phyloP scores from a whole-genome alignment of 2,329 filamentous ascomycete genomes.

The Venturia asperata region DNA sequence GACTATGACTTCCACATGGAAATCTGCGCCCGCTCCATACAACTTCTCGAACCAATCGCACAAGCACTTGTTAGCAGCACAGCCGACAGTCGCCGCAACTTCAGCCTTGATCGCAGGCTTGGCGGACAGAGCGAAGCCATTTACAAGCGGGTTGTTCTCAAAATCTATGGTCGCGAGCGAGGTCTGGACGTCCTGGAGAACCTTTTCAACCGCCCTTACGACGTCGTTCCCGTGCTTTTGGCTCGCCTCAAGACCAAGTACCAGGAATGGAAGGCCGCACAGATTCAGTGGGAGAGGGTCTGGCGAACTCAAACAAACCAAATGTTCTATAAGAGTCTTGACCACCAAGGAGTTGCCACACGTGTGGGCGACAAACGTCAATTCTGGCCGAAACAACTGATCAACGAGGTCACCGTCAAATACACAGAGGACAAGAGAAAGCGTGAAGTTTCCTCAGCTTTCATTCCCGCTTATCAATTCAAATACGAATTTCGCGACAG shows the following conservation, averaged over 20 bases:
- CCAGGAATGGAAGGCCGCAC: constrained; percentile 95
- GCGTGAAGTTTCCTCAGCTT: constrained; percentile 52
- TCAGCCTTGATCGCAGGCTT: constrained; percentile 73
- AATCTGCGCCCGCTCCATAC: constrained; percentile 87
- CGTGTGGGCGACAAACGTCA: constrained; percentile 87
- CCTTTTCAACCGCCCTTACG: constrained; percentile 75
- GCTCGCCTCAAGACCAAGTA: constrained; percentile 90
- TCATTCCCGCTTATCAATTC: constrained; percentile 62
- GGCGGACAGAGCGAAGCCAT: constrained; percentile 94
- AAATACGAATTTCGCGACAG: constrained; percentile 60
- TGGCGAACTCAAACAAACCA: constrained; percentile 94
- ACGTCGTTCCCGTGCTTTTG: constrained; percentile 81
- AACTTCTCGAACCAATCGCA: constrained; percentile 88
- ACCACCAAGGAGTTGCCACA: constrained; percentile 89
- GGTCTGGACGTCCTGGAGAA: constrained; percentile 81
- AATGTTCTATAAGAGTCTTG: constrained; percentile 92
- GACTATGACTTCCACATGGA: constrained; percentile 99
- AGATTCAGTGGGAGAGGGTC: constrained; percentile 97
- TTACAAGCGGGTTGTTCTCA: constrained; percentile 94
- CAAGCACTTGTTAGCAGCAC: constrained; percentile 57
- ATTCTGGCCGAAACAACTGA: constrained; percentile 81
- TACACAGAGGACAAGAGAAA: constrained; percentile 81
- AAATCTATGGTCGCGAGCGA: constrained; percentile 82
- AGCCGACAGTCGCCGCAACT: constrained; percentile 60
- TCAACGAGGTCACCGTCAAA: constrained; percentile 84